phyloP scores from a whole-genome alignment of 768 basidiomycete species.

The Clavulina sp. region DNA sequence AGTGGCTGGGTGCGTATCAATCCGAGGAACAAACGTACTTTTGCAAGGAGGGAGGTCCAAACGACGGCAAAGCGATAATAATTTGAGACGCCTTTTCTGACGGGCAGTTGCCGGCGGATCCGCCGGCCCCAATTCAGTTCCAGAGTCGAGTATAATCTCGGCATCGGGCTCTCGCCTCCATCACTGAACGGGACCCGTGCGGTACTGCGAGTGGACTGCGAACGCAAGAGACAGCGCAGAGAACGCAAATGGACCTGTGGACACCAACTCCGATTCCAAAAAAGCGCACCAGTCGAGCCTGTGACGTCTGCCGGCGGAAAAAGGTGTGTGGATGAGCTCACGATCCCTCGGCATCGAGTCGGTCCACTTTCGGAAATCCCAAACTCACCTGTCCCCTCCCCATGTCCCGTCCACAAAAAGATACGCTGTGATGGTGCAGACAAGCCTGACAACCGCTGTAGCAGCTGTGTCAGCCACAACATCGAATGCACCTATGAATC shows the following conservation, averaged over 20 bases:
- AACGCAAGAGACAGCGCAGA: neutral
- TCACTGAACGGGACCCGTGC: too few species aligned
- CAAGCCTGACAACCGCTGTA: neutral
- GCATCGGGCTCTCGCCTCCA: too few species aligned
- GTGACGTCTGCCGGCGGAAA: neutral
- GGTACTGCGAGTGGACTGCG: neutral
- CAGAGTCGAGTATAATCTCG: too few species aligned
- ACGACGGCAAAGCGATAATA: too few species aligned
- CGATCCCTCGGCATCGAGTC: neutral
- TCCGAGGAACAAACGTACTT: too few species aligned
- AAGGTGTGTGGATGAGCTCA: neutral
- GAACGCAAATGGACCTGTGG: neutral
- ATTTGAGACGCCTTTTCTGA: too few species aligned
- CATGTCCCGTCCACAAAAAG: neutral
- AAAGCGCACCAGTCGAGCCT: neutral
- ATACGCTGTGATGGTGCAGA: neutral
- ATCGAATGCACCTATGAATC: neutral
- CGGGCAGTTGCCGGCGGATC: too few species aligned
- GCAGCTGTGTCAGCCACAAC: neutral
- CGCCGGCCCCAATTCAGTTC: too few species aligned
- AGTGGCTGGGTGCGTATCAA: too few species aligned
- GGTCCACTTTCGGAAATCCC: neutral
- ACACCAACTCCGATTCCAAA: too few species aligned
- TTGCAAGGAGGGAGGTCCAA: too few species aligned
- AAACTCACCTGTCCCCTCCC: neutral